Conservation (phyloP, 169 alveolate genomes). For the Plasmodium reichenowi region DNA sequence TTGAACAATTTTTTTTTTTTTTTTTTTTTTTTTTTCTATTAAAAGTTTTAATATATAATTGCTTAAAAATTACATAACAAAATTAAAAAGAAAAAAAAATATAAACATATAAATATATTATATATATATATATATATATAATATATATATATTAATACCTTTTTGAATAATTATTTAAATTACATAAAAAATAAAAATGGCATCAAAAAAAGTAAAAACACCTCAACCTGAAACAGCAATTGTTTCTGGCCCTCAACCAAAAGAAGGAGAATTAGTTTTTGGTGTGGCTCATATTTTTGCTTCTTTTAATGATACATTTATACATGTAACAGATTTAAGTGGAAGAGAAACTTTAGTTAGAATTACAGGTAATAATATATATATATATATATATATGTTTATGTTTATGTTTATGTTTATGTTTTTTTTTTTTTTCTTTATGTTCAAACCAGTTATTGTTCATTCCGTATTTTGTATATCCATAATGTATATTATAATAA, state of each 20-base stretch:
- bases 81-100: constrained; percentile 4
- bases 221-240: constrained; percentile 77
- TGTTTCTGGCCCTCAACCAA: constrained; percentile 89
- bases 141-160: background rate
- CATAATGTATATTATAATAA: background rate
- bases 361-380: constrained; percentile 91
- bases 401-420: constrained; percentile 3
- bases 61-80: background rate
- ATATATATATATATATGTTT: background rate
- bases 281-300: constrained; percentile 99
- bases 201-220: constrained; percentile 70
- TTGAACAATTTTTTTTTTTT: too few species aligned
- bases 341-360: constrained; percentile 99
- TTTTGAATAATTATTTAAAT: constrained; percentile 4
- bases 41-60: background rate
- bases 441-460: background rate
- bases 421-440: background rate
- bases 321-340: constrained; percentile 99
- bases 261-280: constrained; percentile 95
- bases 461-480: background rate
- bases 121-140: constrained; percentile 5
- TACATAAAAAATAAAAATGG: constrained; percentile 60
- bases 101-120: background rate
- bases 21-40: background rate
- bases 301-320: constrained; percentile 99